Evolutionary conservation across 805 yeast species (phyloP), one percentile per base, ranked within the genome.

Genomic region (Metschnikowia orientalis): DNA sequence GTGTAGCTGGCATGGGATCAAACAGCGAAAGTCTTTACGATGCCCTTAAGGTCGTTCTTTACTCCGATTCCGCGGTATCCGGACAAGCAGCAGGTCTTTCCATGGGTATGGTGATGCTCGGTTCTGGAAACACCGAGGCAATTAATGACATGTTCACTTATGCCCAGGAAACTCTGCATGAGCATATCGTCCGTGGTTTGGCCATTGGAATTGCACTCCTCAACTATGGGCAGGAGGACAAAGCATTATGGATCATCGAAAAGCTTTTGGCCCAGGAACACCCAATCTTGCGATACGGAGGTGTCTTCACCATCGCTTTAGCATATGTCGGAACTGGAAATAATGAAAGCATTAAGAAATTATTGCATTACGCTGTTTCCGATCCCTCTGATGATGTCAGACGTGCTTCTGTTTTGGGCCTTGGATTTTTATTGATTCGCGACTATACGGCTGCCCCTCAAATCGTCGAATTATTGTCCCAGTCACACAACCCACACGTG

Each of bases 241-340:
- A 75, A 38, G 92, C 96, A 4, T 87, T 86, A 47, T 60, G 58
- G 7, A 59, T 76, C 19, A 85, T 90, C 42, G 77, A 75, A 19
- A 67, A 71, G 45, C 67, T 92, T 52, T 59, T 87, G 50, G 67
- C 61, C 3, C 88, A 81, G 51, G 95, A 86, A 53, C 85, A 81
- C 47, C 73, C 95, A 4, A 77, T 82, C 34, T 71, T 92, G 44
- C 82, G 98, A 61, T 92, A 89, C 56, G 97, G 98, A 60, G 97
- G 95, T 55, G 92, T 92, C 28, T 88, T 80, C 59, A 81, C 97
- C 5, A 75, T 92, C 49, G 97, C 96, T 0, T 71, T 92, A 48
- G 97, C 98, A 1, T 92, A 90, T 59, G 95, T 92, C 35, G 98
- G 98, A 40, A 90, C 98, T 3, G 95, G 96, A 18, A 79, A 83